Base-by-base conservation (phyloP, 306 rosid genomes). In the Quercus rubra region DNA sequence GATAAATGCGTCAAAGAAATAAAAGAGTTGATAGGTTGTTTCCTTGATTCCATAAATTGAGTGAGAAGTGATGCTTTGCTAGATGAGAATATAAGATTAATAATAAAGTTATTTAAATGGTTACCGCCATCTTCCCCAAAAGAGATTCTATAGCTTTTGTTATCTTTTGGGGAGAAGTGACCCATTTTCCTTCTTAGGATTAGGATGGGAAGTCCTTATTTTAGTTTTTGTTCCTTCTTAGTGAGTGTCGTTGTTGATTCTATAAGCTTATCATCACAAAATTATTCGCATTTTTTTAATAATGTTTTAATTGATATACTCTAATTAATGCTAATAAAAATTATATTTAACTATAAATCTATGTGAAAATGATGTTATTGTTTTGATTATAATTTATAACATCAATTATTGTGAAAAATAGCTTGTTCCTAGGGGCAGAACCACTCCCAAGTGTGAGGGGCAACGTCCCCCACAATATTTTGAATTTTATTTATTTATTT, bases 31-130 rank as follows among this genome's bases (percentile, higher is more conserved):
- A 75, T 72, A 79, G 69, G 82, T 77, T 87, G 93, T 86, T 88
- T 86, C 93, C 89, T 85, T 89, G 89, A 91, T 87, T 81, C 92
- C 93, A 79, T 78, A 83, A 82, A 74, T 43, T 71, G 77, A 75
- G 73, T 73, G 64, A 67, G 67, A 77, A 73, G 55, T 76, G 80
- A 79, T 84, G 88, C 86, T 83, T 62, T 55, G 31, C 46, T 73
- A 76, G 80, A 86, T 83, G 63, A 82, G 86, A 80, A 89, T 82
- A 86, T 54, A 55, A 78, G 58, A 30, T 55, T 66, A 68, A 71
- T 66, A 68, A 71, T 74, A 49, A 82, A 86, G 74, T 72, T 83
- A 30, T 52, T 80, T 80, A 83, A 75, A 61, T 72, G 78, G 46
- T 75, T 79, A 67, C 82, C 72, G 67, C 82, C 72, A 79, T 81